Evolutionary conservation across 2,329 filamentous ascomycete genomes (phyloP).

Genomic region (Clonostachys sp.): DNA sequence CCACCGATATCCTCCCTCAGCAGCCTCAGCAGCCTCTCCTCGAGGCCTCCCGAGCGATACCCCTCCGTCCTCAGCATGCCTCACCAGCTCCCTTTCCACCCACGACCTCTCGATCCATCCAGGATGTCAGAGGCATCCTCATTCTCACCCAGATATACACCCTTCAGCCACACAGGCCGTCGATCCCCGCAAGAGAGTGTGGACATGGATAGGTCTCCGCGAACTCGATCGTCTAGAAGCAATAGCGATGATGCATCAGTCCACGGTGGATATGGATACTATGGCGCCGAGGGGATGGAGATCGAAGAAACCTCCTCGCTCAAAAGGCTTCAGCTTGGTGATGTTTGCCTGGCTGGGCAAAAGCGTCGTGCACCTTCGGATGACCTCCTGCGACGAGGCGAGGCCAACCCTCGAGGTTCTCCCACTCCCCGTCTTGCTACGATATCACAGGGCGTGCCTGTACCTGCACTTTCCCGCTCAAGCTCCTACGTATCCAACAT

Average conservation of each 20-base stretch:
- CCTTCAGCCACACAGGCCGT: constrained; percentile 34
- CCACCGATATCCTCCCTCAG: constrained; percentile 33
- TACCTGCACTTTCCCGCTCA: constrained; percentile 40
- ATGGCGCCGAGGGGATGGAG: constrained; percentile 35
- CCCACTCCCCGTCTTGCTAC: constrained; percentile 44
- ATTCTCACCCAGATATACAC: constrained; percentile 26
- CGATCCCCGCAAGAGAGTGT: constrained; percentile 35
- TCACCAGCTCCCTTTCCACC: constrained; percentile 37
- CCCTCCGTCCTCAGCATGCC: constrained; percentile 34
- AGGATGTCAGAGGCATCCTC: constrained; percentile 38
- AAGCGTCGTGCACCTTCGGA: constrained; percentile 50
- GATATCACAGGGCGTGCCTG: constrained; percentile 36
- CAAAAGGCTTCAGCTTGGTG: constrained; percentile 46
- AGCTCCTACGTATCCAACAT: constrained; percentile 42
- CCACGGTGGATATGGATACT: constrained; percentile 36
- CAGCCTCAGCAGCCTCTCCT: constrained; percentile 22
- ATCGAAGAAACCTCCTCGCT: constrained; percentile 46
- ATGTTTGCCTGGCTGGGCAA: constrained; percentile 28
- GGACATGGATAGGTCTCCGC: constrained; percentile 43
- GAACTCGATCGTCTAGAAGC: constrained; percentile 40
- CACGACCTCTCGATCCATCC: constrained; percentile 38
- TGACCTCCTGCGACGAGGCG: constrained; percentile 43
- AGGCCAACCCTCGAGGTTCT: constrained; percentile 42
- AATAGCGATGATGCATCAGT: constrained; percentile 46
- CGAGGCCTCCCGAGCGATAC: constrained; percentile 18